These are phyloP conservation scores for Aspergillus ellipticus DNA, from an alignment of 495 filamentous ascomycete genomes.

Conservation along the genomic window DNA sequence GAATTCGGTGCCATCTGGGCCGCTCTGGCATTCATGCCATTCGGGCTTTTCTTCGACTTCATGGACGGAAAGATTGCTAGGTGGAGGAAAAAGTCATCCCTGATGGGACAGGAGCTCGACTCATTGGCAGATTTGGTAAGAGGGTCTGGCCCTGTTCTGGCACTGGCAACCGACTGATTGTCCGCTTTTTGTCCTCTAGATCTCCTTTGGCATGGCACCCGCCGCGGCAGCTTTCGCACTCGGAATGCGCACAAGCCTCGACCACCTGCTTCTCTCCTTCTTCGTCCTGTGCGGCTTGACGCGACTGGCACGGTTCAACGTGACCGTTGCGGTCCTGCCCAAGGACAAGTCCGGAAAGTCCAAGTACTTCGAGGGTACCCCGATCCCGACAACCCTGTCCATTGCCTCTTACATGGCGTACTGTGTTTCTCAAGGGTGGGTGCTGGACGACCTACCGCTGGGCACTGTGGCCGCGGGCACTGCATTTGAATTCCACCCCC, in stretches of 20 bases:
- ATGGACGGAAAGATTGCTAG: conserved; percentile 96
- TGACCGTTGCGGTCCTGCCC: conserved; percentile 80
- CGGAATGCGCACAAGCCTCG: conserved; percentile 79
- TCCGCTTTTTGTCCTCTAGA: conserved; percentile 45
- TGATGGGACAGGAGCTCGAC: conserved; percentile 98
- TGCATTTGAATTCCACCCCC: conserved; percentile 79
- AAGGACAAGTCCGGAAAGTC: conserved; percentile 90
- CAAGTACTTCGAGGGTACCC: conserved; percentile 93
- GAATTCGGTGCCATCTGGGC: conserved; percentile 66
- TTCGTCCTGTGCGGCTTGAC: conserved; percentile 96
- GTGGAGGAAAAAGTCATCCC: conserved; percentile 90
- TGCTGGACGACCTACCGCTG: conserved; percentile 68
- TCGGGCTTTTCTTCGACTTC: conserved; percentile 96
- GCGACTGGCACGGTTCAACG: conserved; percentile 93
- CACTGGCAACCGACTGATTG: conserved; percentile 2
- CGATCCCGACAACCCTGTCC: conserved; percentile 82
- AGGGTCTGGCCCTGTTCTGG: background rate
- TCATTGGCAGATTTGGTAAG: conserved; percentile 93
- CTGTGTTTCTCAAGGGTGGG: conserved; percentile 79
- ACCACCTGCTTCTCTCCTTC: conserved; percentile 79
- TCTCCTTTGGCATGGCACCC: conserved; percentile 92
- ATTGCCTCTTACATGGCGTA: conserved; percentile 84
- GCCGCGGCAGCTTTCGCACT: conserved; percentile 84
- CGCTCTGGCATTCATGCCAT: conserved; percentile 84
- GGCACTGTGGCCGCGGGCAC: conserved; percentile 65